Evolutionary conservation across 768 basidiomycete species (phyloP), one percentile per base, ranked within the genome.

Genomic region (Lanmaoa rubissima): DNA sequence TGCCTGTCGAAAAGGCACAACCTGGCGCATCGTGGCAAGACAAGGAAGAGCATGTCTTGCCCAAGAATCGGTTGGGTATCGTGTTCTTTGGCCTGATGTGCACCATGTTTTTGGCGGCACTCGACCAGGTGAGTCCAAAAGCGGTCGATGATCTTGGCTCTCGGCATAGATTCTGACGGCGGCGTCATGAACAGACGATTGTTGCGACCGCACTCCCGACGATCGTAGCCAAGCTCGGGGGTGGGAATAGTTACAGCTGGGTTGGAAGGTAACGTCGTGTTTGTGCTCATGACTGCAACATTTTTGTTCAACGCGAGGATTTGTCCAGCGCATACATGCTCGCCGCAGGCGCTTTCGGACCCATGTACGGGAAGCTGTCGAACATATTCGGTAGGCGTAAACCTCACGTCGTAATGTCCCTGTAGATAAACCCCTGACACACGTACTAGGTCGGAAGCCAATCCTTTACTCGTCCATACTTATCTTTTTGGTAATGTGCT

Each of bases 281-380:
- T 28, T 36, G 7, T 43, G 1, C 34, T 44, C 16, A 12, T 19
- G 11, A 45, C 17, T 8, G 16, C 6, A 4, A 13, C 5, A 24
- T 19, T 3, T 7, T 44, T 39, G 28, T 14, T 62, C 16, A 62
- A 17, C n/a, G 2, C 36, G 16, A 1, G 36, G n/a, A 31, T 31
- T n/a, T 2, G 4, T 24, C 1, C 51, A 90, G 90, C 64, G 83
- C 90, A 31, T 93, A 92, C 66, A 73, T 93, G 24, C 80, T 93
- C 21, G 79, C 86, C 0, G 82, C 85, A 5, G 83, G 84, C 7
- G 76, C 87, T 4, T 74, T 90, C 12, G 78, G 85, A 0, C 90
- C 92, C 0, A 61, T 90, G 2, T 92, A 91, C 58, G 92, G 92
- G 6, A 92, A 92, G 63, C 68, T 91, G 0, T 89, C 88, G 1